These are phyloP conservation scores for Blepharisma undulans DNA, from an alignment of 169 alveolate species.

Conservation along the genomic window DNA sequence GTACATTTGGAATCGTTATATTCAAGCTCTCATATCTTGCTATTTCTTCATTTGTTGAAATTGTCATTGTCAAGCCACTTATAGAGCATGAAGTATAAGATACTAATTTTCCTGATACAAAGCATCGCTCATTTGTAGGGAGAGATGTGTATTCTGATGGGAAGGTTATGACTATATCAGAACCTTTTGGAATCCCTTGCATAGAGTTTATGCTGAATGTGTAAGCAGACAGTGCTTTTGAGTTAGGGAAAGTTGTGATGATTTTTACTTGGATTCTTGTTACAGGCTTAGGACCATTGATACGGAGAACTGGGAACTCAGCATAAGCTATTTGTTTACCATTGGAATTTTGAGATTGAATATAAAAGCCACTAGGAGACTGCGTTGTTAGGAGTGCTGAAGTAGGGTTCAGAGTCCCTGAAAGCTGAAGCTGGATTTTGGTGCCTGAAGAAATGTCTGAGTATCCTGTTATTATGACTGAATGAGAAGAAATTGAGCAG, in stretches of 20 bases:
- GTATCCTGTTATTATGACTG: not conserved
- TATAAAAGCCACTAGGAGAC: conserved; percentile 8
- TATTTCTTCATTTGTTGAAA: not conserved
- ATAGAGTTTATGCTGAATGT: not conserved
- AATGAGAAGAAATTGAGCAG: not conserved
- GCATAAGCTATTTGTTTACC: conserved; percentile 1
- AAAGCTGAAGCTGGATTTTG: not conserved
- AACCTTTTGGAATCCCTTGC: not conserved
- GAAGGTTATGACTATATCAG: not conserved
- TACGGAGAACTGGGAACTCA: conserved; percentile 13
- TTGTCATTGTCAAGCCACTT: not conserved
- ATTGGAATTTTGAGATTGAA: not conserved
- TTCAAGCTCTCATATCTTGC: not conserved
- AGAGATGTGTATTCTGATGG: not conserved
- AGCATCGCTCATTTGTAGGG: not conserved
- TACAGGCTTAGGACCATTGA: not conserved
- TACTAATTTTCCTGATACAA: not conserved
- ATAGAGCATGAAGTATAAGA: not conserved
- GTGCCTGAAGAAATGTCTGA: not conserved
- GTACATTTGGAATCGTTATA: not conserved
- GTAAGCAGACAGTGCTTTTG: not conserved
- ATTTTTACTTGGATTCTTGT: not conserved
- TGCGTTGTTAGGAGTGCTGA: not conserved
- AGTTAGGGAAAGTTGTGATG: not conserved
- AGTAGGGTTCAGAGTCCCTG: not conserved